A percentile compares a stretch with the other conserved stretches of the same genome.
phyloP scores from a whole-genome alignment of 345 rosid species.

The Populus tremula region DNA sequence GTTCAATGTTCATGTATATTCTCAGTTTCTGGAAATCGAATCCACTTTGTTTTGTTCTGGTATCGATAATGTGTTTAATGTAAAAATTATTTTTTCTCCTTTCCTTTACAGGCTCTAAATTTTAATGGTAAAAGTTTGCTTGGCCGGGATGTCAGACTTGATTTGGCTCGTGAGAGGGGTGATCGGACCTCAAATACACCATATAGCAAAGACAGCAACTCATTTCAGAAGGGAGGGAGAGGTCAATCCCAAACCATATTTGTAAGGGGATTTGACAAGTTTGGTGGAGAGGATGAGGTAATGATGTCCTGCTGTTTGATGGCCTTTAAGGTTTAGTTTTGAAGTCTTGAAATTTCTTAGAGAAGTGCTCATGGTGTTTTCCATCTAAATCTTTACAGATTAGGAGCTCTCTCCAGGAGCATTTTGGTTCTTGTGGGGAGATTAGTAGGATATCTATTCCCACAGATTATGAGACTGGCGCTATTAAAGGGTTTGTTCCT shows the following conservation, averaged over 20 bases:
- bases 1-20: background rate
- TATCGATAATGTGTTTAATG: background rate
- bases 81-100: background rate
- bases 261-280: constrained; percentile 61
- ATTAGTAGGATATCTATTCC: constrained; percentile 60
- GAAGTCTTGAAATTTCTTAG: background rate
- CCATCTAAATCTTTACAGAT: constrained; percentile 35
- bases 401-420: constrained; percentile 47
- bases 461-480: constrained; percentile 60
- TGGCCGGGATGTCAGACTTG: constrained; percentile 62
- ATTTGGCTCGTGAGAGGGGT: constrained; percentile 68
- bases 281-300: constrained; percentile 56
- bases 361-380: background rate
- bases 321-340: background rate
- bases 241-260: constrained; percentile 40
- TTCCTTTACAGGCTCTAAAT: constrained; percentile 51
- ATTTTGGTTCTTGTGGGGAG: constrained; percentile 73
- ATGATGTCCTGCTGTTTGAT: background rate
- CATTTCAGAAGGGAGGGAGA: constrained; percentile 50
- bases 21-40: background rate
- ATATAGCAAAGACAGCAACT: constrained; percentile 44
- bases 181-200: constrained; percentile 49
- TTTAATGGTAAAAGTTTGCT: constrained; percentile 47
- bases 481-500: constrained; percentile 63
- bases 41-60: background rate